Base-by-base conservation (phyloP, 1,284 basidiomycete species). In the Bondarzewia mesenterica region DNA sequence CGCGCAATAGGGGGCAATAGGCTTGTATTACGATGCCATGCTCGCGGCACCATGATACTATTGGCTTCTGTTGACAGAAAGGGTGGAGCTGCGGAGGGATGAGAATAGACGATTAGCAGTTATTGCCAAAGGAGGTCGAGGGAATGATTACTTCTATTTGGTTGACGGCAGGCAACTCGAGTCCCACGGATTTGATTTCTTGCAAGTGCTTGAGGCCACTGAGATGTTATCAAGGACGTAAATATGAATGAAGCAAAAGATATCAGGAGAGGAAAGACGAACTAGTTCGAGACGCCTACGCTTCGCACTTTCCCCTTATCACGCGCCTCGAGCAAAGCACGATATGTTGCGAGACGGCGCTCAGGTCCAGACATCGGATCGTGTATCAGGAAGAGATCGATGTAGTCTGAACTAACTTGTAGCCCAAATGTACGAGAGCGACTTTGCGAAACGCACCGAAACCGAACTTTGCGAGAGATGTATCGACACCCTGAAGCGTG, bases 361-460 rank as follows among this genome's bases (percentile, higher is more conserved):
- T 66, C 59, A 15, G 62, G 67, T 1, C 75, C 74, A 0, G 67
- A 64, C 7, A 69, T 61, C 1, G 78, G 72, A 50, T 73, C 79
- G 51, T 92, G 89, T 25, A 92, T 82, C 20, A 92, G 69, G 62
- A 86, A 86, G 35, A 92, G 69, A 60, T 91, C 89, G 53, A 80
- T 69, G 56, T 80, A 81, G 23, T 65, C 73, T 73, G 55, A 16
- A 27, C 16, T 50, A 12, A 15, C 22, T 32, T n/a, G n/a, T n/a
- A n/a, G n/a, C n/a, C n/a, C n/a, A n/a, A n/a, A n/a, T n/a, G n/a
- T n/a, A n/a, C n/a, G n/a, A n/a, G n/a, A n/a, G n/a, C n/a, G n/a
- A n/a, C n/a, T n/a, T n/a, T n/a, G n/a, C n/a, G n/a, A 40, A 23
- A 27, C 47, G 49, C 52, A 83, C 84, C 70, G 25, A 81, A 68